Conservation (phyloP, 2,329 filamentous ascomycete species). For the Pseudopyrenochaeta lycopersici region DNA sequence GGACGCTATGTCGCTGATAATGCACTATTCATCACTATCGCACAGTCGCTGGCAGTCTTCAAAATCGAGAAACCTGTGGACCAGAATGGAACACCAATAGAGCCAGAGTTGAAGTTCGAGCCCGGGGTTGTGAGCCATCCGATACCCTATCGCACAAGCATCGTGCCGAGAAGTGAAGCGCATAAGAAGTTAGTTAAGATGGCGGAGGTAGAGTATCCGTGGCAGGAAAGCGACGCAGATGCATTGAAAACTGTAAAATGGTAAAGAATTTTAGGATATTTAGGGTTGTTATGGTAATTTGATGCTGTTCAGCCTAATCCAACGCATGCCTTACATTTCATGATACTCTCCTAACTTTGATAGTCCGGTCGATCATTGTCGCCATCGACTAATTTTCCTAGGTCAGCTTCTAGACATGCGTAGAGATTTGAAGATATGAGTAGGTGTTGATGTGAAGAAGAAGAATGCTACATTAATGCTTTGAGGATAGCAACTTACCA, state of each 20-base stretch:
- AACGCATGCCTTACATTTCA: no score
- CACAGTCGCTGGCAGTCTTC: conserved; percentile 59
- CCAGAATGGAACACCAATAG: conserved; percentile 49
- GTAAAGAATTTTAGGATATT: not conserved
- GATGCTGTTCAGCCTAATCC: no score
- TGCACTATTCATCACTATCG: conserved; percentile 53
- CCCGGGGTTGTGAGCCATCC: conserved; percentile 52
- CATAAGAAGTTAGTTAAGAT: conserved; percentile 45
- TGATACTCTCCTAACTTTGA: no score
- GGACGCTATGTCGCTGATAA: conserved; percentile 55
- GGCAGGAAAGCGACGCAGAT: conserved; percentile 51
- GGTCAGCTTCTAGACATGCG: no score
- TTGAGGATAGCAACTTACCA: no score
- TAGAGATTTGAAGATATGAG: no score
- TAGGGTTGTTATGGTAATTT: no score
- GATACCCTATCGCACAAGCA: conserved; percentile 42
- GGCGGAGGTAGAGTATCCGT: conserved; percentile 49
- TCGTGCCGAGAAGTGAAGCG: conserved; percentile 46
- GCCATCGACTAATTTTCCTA: no score
- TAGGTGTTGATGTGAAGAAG: no score
- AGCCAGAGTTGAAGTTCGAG: conserved; percentile 18
- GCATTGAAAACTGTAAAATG: conserved; percentile 15
- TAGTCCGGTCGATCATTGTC: no score
- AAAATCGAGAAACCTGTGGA: conserved; percentile 50
- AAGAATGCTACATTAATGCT: no score